These are phyloP conservation scores for Phytophthora multivora DNA, from an alignment of 352 stramenopile species.

Conservation along the genomic window DNA sequence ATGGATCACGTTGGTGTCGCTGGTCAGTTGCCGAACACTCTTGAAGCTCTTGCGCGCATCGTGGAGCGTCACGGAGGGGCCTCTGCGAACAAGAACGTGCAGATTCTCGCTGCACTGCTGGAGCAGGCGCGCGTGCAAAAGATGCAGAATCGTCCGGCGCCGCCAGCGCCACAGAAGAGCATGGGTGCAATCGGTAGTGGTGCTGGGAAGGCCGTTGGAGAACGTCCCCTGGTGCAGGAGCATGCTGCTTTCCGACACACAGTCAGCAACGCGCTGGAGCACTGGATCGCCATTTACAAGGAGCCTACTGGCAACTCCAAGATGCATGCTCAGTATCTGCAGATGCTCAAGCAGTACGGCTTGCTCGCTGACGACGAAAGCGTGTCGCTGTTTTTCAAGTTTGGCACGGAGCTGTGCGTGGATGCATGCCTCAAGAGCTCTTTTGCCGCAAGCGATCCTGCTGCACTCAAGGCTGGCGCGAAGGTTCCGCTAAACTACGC, in stretches of 20 bases:
- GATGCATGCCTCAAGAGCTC: slow-evolving; percentile 95
- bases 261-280: slow-evolving; percentile 94
- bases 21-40: slow-evolving; percentile 93
- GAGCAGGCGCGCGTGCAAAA: slow-evolving; percentile 79
- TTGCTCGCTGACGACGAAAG: slow-evolving; percentile 96
- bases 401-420: slow-evolving; percentile 96
- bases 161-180: slow-evolving; percentile 43
- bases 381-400: slow-evolving; percentile 97
- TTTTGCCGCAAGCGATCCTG: slow-evolving; percentile 43
- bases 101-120: slow-evolving; percentile 79
- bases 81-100: slow-evolving; percentile 83
- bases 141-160: slow-evolving; percentile 29
- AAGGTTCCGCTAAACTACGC: slow-evolving; percentile 89
- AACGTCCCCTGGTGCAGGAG: slow-evolving; percentile 64
- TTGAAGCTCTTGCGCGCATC: slow-evolving; percentile 90
- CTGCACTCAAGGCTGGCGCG: slow-evolving; percentile 40
- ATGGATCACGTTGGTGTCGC: slow-evolving; percentile 92
- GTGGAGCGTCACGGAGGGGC: slow-evolving; percentile 80
- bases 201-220: slow-evolving; percentile 31
- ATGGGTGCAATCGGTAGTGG: slow-evolving; percentile 66
- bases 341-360: slow-evolving; percentile 96
- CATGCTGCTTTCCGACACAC: slow-evolving; percentile 86
- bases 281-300: slow-evolving; percentile 98
- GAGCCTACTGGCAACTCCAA: slow-evolving; percentile 94
- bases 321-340: slow-evolving; percentile 96